phyloP scores from a whole-genome alignment of 192 early-diverging fungal genomes.

The Umbelopsis isabellina region DNA sequence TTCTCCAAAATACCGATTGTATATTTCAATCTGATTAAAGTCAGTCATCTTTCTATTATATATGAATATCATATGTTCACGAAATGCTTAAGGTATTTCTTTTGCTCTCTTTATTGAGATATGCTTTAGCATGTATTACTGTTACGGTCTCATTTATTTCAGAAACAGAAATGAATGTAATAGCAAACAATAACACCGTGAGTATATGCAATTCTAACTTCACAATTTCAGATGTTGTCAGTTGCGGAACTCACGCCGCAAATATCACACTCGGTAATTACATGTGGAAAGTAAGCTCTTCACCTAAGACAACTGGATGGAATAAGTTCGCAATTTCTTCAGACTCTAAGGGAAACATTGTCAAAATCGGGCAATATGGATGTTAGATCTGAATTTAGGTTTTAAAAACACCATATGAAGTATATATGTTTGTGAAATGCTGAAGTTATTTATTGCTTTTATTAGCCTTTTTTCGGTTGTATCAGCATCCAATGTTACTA shows the following conservation, averaged over 20 bases:
- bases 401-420: no score
- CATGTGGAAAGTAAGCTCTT: neutral
- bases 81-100: neutral
- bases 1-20: neutral
- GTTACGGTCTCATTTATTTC: neutral
- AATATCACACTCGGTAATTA: neutral
- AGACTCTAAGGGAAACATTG: neutral
- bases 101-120: neutral
- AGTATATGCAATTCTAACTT: neutral
- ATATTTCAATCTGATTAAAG: neutral
- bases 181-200: neutral
- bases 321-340: neutral
- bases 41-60: conserved; percentile 6
- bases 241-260: neutral
- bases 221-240: neutral
- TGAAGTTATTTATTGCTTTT: no score
- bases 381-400: no score
- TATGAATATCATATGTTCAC: neutral
- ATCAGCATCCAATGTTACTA: neutral
- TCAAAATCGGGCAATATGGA: neutral
- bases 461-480: neutral
- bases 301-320: neutral
- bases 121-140: neutral
- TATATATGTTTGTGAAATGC: no score
- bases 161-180: neutral